These are phyloP conservation scores for Tricholoma sp. DNA, from an alignment of 768 basidiomycete genomes.

Conservation along the genomic window DNA sequence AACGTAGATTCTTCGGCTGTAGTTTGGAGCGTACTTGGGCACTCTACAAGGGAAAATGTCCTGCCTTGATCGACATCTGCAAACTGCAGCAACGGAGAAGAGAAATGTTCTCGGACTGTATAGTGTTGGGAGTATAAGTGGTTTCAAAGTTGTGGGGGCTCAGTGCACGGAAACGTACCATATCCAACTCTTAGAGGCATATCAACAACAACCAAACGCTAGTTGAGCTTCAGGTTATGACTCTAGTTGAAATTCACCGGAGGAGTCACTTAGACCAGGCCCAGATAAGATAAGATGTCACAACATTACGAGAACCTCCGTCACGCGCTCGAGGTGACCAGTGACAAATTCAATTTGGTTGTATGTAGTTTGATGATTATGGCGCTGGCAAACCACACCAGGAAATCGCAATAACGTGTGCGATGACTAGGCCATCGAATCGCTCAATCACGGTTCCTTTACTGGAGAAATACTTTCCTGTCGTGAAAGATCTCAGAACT, in stretches of 20 bases:
- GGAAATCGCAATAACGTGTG: too few species aligned
- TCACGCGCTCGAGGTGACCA: too few species aligned
- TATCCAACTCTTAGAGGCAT: conserved; percentile 45
- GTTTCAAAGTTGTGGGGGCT: neutral
- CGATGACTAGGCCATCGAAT: neutral
- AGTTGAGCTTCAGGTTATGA: too few species aligned
- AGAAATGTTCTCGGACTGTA: conserved; percentile 84
- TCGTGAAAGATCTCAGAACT: conserved; percentile 30
- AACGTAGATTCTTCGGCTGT: conserved; percentile 1
- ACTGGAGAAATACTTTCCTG: conserved; percentile 39
- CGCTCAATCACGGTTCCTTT: conserved; percentile 20
- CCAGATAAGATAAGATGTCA: conserved; percentile 10
- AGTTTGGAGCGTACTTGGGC: conserved; percentile 57
- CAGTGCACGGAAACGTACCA: conserved; percentile 24
- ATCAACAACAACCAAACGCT: too few species aligned
- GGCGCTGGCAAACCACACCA: too few species aligned
- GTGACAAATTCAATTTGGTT: too few species aligned
- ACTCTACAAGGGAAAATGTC: conserved; percentile 83
- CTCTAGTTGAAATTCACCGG: neutral
- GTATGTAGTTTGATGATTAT: too few species aligned
- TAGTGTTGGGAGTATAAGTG: neutral
- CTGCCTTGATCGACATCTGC: conserved; percentile 60
- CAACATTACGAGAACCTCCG: neutral
- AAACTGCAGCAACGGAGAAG: conserved; percentile 86
- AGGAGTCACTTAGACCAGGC: neutral